Evolutionary conservation across 2,329 filamentous ascomycete species (phyloP), one percentile per base, ranked within the genome.

Genomic region (Penicillium decumbens): DNA sequence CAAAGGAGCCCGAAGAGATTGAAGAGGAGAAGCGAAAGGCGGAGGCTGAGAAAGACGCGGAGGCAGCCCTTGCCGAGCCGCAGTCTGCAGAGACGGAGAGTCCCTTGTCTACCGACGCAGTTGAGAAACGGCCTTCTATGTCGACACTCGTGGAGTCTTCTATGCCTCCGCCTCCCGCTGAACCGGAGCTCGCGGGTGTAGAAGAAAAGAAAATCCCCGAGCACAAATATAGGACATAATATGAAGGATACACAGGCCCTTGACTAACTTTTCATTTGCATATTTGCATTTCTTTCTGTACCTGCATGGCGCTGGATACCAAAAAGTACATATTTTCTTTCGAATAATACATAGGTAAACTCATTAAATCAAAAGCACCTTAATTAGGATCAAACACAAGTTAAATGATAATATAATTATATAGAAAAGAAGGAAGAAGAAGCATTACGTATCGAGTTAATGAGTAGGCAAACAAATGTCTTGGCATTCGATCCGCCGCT

Each of bases 1-100:
- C 60, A 1, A 68, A 67, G 43, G 67, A 69, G 6, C 55, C 58
- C 0, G 61, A 64, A 43, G 64, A 62, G 40, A 60, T 63, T 15
- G 57, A 55, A 42, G 58, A 61, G 41, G 53, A 55, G 23, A 55
- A 69, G 69, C 49, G 65, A 43, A 58, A 63, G 47, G 53, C 62
- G 53, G 47, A 65, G 24, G 65, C 60, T 33, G 43, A 50, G 15
- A 47, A 48, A 28, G 59, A 61, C 48, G 28, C 56, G 7, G 59
- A 61, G 45, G 51, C 53, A 9, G 49, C 45, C 27, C 20, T 49
- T 20, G 30, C 41, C 12, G 50, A 50, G 13, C 24, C 20, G 5
- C 18, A 32, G 1, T 25, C 44, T 3, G 41, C 45, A 7, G 51
- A 55, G 23, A 9, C 13, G 23, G 39, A 44, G 13, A 43, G 45